Evolutionary conservation across 2,329 filamentous ascomycete genomes (phyloP).

Genomic region (Fusarium sp.): DNA sequence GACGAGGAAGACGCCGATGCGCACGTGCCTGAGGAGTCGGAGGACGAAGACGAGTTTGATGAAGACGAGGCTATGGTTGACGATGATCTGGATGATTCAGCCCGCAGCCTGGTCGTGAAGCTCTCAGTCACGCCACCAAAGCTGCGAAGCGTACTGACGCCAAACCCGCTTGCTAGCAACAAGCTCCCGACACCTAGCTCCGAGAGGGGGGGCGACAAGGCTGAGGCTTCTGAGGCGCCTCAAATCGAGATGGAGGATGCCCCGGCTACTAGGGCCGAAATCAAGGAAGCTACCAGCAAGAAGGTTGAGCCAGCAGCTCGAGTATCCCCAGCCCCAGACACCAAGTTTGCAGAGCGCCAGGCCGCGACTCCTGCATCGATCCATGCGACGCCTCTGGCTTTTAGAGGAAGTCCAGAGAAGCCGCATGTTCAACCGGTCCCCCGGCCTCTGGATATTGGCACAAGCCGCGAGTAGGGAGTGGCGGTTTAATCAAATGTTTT

Average conservation of each 20-base stretch:
- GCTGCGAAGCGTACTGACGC: constrained; percentile 49
- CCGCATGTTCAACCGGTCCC: constrained; percentile 49
- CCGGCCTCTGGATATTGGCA: constrained; percentile 49
- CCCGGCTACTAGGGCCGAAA: constrained; percentile 4
- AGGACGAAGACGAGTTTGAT: constrained; percentile 71
- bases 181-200: constrained; percentile 38
- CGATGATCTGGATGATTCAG: constrained; percentile 62
- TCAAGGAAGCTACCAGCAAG: constrained; percentile 5
- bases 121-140: constrained; percentile 65
- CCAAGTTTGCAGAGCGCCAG: constrained; percentile 12
- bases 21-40: constrained; percentile 70
- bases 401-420: constrained; percentile 73
- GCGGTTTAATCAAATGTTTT: constrained; percentile 30
- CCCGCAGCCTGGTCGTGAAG: constrained; percentile 79
- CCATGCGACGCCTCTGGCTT: constrained; percentile 63
- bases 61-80: constrained; percentile 68
- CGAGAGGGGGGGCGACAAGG: constrained; percentile 32
- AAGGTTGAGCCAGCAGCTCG: neutral
- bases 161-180: constrained; percentile 38
- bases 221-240: constrained; percentile 19
- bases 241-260: constrained; percentile 46
- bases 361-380: constrained; percentile 49
- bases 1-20: constrained; percentile 79
- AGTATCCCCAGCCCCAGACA: constrained; percentile 25
- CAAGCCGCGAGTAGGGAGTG: constrained; percentile 43